These are phyloP conservation scores for Vanrija sp. DNA, from an alignment of 1,284 basidiomycete genomes.

Conservation along the genomic window DNA sequence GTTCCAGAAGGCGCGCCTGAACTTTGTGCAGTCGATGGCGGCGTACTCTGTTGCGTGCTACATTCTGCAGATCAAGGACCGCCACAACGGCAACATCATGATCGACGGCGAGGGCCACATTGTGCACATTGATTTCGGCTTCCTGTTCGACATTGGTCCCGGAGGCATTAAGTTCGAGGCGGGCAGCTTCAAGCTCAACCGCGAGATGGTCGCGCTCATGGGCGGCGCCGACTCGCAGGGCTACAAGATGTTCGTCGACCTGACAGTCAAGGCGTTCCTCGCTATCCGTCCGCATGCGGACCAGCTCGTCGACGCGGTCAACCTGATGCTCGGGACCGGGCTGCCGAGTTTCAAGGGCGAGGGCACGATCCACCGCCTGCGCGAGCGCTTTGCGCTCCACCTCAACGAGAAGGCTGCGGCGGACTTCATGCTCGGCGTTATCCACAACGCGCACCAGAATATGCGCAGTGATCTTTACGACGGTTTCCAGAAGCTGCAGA, in stretches of 20 bases:
- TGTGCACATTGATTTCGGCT: slow-evolving; percentile 93
- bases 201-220: slow-evolving; percentile 98
- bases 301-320: slow-evolving; percentile 81
- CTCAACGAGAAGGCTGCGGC: slow-evolving; percentile 87
- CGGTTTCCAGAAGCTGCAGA: slow-evolving; percentile 58
- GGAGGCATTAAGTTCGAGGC: slow-evolving; percentile 89
- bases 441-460: slow-evolving; percentile 93
- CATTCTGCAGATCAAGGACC: slow-evolving; percentile 93
- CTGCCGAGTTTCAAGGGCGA: slow-evolving; percentile 97
- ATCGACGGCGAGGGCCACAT: slow-evolving; percentile 96
- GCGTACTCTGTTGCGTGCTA: slow-evolving; percentile 99
- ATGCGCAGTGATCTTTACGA: slow-evolving; percentile 87
- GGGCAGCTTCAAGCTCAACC: slow-evolving; percentile 93
- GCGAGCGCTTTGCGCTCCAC: slow-evolving; percentile 79
- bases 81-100: slow-evolving; percentile 99
- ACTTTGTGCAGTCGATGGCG: slow-evolving; percentile 99
- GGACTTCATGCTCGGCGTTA: slow-evolving; percentile 81
- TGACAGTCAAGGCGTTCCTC: slow-evolving; percentile 94
- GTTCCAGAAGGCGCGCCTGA: slow-evolving; percentile 89
- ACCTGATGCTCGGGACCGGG: slow-evolving; percentile 91
- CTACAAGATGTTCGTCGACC: slow-evolving; percentile 86
- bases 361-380: slow-evolving; percentile 77
- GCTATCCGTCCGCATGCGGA: slow-evolving; percentile 87
- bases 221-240: slow-evolving; percentile 90
- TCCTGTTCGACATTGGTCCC: slow-evolving; percentile 89